Conservation (phyloP, 1,139 yeast species). For the Martiniozyma asiatica region DNA sequence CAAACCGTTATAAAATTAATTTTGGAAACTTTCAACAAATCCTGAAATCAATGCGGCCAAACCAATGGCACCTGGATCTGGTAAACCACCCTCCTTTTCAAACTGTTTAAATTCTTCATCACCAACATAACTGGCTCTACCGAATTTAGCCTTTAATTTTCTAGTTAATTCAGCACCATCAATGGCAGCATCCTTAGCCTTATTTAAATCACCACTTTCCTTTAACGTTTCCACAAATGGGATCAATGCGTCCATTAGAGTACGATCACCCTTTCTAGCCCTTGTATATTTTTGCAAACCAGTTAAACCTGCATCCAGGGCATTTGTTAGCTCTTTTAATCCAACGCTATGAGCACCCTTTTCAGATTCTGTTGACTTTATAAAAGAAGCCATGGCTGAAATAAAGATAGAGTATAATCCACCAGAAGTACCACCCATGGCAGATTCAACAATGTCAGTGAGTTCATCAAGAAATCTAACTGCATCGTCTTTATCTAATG, state of each 20-base stretch:
- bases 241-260: conserved; percentile 75
- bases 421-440: conserved; percentile 97
- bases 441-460: conserved; percentile 72
- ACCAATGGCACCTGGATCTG: conserved; percentile 93
- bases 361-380: conserved; percentile 24
- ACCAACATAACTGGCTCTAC: conserved; percentile 83
- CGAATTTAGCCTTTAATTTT: conserved; percentile 70
- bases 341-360: conserved; percentile 25
- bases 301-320: conserved; percentile 41
- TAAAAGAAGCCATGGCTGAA: conserved; percentile 49
- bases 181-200: conserved; percentile 59
- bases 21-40: conserved; percentile 20
- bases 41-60: conserved; percentile 59
- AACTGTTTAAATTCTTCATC: conserved; percentile 39
- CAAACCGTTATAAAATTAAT: not conserved
- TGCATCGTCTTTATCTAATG: conserved; percentile 32
- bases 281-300: conserved; percentile 70
- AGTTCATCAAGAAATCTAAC: conserved; percentile 45
- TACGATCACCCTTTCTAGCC: conserved; percentile 85
- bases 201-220: conserved; percentile 32
- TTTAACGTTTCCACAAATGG: conserved; percentile 66
- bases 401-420: conserved; percentile 81
- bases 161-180: conserved; percentile 70
- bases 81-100: conserved; percentile 46
- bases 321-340: conserved; percentile 27